Evolutionary conservation across 2,329 filamentous ascomycete genomes (phyloP).

Genomic region (Apiospora marii): DNA sequence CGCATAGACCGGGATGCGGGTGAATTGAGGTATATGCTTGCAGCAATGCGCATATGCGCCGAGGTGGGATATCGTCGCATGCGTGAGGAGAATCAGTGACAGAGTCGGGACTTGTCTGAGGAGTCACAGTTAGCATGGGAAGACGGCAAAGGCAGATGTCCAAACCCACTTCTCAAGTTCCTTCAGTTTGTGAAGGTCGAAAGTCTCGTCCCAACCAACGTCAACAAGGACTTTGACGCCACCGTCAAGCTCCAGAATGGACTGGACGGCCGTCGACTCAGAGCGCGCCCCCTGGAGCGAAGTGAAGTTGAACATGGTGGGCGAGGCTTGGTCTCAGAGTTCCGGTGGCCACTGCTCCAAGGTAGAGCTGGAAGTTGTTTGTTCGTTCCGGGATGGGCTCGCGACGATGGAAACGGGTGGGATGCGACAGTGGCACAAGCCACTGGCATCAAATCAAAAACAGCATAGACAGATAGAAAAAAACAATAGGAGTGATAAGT

Average conservation of each 20-base stretch:
- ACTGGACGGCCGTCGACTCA: constrained; percentile 86
- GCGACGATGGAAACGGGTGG: background rate
- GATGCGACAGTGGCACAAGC: constrained; percentile 26
- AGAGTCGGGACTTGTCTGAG: constrained; percentile 86
- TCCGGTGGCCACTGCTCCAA: background rate
- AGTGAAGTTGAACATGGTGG: constrained; percentile 91
- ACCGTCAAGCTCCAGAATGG: constrained; percentile 94
- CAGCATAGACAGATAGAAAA: background rate
- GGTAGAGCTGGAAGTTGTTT: background rate
- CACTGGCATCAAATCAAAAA: constrained; percentile 27
- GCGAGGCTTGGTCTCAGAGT: constrained; percentile 35
- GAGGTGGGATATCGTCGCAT: constrained; percentile 89
- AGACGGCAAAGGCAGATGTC: background rate
- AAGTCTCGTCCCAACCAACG: constrained; percentile 94
- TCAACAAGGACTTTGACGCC: constrained; percentile 95
- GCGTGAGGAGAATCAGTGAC: constrained; percentile 92
- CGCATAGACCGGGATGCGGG: constrained; percentile 91
- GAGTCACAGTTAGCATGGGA: background rate
- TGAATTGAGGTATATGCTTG: constrained; percentile 93
- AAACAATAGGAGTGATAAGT: too few species aligned
- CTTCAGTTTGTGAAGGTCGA: constrained; percentile 81
- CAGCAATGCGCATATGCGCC: constrained; percentile 96
- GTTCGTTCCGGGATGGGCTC: constrained; percentile 3
- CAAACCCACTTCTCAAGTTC: constrained; percentile 84
- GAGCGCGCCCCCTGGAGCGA: constrained; percentile 91